These are phyloP conservation scores for Penicillium paneum DNA, from an alignment of 2,329 filamentous ascomycete genomes.

Conservation along the genomic window DNA sequence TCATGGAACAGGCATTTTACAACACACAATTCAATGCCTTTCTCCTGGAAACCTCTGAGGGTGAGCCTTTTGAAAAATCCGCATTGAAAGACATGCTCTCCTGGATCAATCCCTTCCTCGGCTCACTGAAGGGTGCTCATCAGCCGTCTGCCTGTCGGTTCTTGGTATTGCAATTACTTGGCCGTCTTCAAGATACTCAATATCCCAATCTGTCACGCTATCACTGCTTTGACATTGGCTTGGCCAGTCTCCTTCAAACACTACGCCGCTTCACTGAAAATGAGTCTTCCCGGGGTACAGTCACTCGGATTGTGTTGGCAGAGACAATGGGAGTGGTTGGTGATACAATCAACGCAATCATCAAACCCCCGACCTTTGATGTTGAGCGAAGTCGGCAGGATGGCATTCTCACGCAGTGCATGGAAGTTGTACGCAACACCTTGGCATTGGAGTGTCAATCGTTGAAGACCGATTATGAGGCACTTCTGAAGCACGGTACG, in stretches of 20 bases:
- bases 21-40: conserved; percentile 64
- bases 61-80: conserved; percentile 52
- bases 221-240: conserved; percentile 47
- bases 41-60: conserved; percentile 51
- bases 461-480: conserved; percentile 64
- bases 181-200: conserved; percentile 47
- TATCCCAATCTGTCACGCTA: conserved; percentile 44
- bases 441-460: conserved; percentile 70
- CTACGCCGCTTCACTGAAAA: conserved; percentile 49
- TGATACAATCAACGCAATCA: conserved; percentile 54
- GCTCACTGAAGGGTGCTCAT: conserved; percentile 71
- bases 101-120: conserved; percentile 76
- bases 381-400: conserved; percentile 49
- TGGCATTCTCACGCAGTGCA: conserved; percentile 54
- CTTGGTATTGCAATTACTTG: conserved; percentile 72
- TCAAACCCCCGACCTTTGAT: conserved; percentile 54
- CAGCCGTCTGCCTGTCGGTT: conserved; percentile 76
- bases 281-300: conserved; percentile 44
- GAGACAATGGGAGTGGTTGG: conserved; percentile 49
- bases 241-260: conserved; percentile 46
- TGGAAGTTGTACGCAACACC: conserved; percentile 64
- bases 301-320: conserved; percentile 48
- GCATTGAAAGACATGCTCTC: conserved; percentile 64
- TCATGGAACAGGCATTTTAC: conserved; percentile 79
- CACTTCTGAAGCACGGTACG: conserved; percentile 58